Base-by-base conservation (phyloP, 2,329 filamentous ascomycete species). In the Neonectria punicea region DNA sequence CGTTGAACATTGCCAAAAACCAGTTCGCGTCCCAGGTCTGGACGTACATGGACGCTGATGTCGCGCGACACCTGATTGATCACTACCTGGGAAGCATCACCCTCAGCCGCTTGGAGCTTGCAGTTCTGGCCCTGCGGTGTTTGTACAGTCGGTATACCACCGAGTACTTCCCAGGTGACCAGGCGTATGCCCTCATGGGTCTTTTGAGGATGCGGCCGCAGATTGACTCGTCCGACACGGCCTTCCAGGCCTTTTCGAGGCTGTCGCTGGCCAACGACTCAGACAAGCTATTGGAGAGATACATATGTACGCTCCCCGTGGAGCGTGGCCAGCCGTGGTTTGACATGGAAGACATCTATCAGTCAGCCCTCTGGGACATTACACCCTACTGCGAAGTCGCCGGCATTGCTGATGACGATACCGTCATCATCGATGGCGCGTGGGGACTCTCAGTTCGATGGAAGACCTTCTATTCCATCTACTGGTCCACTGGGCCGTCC, bases 101-200 rank as follows among this genome's bases (percentile, higher is more conserved):
- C 16, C 71, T 80, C 13, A 77, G 76, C 51, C 70, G 73, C 5
- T 67, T 80, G 5, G 77, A 80, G 59, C 75, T 79, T 13, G 70
- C 74, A 20, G 73, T 75, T 2, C 63, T 76, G 1, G 72, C 74
- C 0, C 67, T 80, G 14, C 69, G 70, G 28, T 80, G 78, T 41
- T 67, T 80, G 3, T 76, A 74, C 22, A 71, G 67, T 47, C 71
- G 76, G 2, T 25, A 72, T 7, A 75, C 74, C 14, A 69, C 59
- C 0, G 61, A 70, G 44, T 67, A 71, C 28, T 66, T 73, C 16
- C 57, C 69, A 1, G 77, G 77, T 30, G 79, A 81, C 36, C 75
- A 74, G 30, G 72, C 75, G 2, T 81, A 81, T 50, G 79, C 75
- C 1, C 71, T 80, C 1, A 80, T 80, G 78, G 78, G 79, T 22